Conservation (phyloP, 2,329 filamentous ascomycete genomes). For the Colletotrichum tamarilloi region DNA sequence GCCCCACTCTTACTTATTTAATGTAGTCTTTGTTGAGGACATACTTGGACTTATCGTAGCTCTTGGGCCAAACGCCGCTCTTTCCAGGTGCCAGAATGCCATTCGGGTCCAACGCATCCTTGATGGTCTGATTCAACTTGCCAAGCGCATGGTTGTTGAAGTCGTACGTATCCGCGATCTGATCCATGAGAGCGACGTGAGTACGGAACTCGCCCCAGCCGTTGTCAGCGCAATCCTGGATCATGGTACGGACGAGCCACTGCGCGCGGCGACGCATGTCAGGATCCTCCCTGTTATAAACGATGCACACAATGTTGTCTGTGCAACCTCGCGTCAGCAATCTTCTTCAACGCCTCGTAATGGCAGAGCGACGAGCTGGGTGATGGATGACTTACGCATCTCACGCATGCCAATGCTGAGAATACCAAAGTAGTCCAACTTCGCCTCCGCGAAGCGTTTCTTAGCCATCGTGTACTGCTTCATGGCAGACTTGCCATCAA, state of each 20-base stretch:
- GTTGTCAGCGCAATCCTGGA: constrained; percentile 51
- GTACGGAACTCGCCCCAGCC: constrained; percentile 60
- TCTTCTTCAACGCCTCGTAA: not conserved
- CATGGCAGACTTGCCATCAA: constrained; percentile 53
- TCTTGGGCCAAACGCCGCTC: constrained; percentile 49
- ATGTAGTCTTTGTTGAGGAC: constrained; percentile 23
- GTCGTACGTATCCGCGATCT: constrained; percentile 58
- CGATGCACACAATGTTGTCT: constrained; percentile 64
- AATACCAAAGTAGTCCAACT: constrained; percentile 53
- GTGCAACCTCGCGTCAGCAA: not conserved
- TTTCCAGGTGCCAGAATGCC: constrained; percentile 49
- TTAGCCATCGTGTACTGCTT: constrained; percentile 49
- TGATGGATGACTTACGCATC: constrained; percentile 46
- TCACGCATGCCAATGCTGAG: constrained; percentile 55
- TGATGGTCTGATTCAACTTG: constrained; percentile 56
- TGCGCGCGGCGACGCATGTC: constrained; percentile 47
- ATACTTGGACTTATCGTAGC: constrained; percentile 34
- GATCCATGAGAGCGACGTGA: constrained; percentile 57
- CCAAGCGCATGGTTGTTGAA: constrained; percentile 55
- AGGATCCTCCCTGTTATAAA: constrained; percentile 59
- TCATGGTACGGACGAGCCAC: constrained; percentile 47
- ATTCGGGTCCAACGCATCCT: constrained; percentile 57
- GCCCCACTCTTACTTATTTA: not conserved
- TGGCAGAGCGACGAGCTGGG: not conserved
- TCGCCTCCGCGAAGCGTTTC: constrained; percentile 45